Evolutionary conservation across 345 rosid genomes (phyloP), one percentile per base, ranked within the genome.

Genomic region (Salix purpurea): DNA sequence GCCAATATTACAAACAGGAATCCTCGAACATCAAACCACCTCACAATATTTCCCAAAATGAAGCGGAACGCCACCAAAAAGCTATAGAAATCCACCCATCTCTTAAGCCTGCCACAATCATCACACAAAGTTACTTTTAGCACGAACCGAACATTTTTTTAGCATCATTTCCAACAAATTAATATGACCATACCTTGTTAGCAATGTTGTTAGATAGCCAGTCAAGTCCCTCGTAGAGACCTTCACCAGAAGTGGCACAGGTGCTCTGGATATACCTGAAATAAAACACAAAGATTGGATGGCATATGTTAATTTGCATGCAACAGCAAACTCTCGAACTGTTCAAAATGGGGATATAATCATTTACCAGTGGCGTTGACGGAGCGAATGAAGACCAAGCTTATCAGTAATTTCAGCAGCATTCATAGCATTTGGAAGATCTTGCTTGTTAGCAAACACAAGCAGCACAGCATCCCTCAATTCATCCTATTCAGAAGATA

Each of bases 201-300:
- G 78, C 78, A 68, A 76, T 76, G n/a, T 76, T 76, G 61, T 56
- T 76, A 24, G 78, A 76, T 40, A 76, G 78, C 78, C 78, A 76
- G 24, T 76, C 78, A 19, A 76, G 69, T 5, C 73, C 78, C 58
- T 76, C 78, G 8, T 68, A 68, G 14, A 76, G 78, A 2, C 78
- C 78, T 18, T 76, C 78, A 30, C 77, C 77, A 64, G 77, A 74
- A 24, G 67, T 72, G 26, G 75, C 75, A 60, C 67, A 72, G 30
- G 77, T 74, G 65, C 77, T 74, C 77, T 75, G 78, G 65, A 75
- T 75, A 71, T 75, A 75, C 78, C 78, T 68, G 72, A 21, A 67
- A 37, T 15, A 66, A 46, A 65, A 5, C 24, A 5, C 24, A 50
- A 2, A 46, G n/a, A 0, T 36, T n/a, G 7, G 42, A 34, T 21